Evolutionary conservation across 306 rosid genomes (phyloP).

Genomic region (Rubus parviflorus): DNA sequence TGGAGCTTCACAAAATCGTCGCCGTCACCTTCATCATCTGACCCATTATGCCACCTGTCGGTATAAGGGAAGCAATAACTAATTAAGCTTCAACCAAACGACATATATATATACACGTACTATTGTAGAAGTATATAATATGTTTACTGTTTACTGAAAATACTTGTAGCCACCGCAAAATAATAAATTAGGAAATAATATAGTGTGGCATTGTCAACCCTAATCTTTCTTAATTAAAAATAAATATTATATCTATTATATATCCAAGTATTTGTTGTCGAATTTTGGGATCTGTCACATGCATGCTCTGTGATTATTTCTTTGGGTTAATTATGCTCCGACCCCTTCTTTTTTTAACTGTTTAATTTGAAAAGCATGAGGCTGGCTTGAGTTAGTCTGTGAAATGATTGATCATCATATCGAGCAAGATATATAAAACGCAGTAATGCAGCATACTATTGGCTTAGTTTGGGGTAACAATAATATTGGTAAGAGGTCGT

Average conservation of each 20-base stretch:
- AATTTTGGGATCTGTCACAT: conserved; percentile 23
- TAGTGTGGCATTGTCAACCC: conserved; percentile 24
- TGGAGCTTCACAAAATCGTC: conserved; percentile 46
- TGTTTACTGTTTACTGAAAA: neutral
- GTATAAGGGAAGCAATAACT: conserved; percentile 35
- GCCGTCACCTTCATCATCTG: conserved; percentile 41
- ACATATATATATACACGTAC: neutral
- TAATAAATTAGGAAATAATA: conserved; percentile 11
- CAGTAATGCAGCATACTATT: neutral
- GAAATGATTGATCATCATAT: conserved; percentile 11
- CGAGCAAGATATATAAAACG: neutral
- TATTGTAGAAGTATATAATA: neutral
- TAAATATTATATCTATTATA: conserved; percentile 2
- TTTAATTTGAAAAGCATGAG: conserved; percentile 32
- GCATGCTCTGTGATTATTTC: conserved; percentile 22
- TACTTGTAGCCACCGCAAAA: neutral
- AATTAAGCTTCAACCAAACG: conserved; percentile 2
- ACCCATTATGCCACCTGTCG: conserved; percentile 60
- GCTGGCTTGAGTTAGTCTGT: neutral
- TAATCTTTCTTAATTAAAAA: neutral
- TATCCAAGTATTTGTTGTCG: conserved; percentile 15
- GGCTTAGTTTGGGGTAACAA: neutral
- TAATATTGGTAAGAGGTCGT: conserved; percentile 20
- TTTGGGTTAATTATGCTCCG: conserved; percentile 21
- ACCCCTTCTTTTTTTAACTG: conserved; percentile 18